A percentile compares a stretch with the other conserved stretches of the same genome.
phyloP scores from a whole-genome alignment of 1,139 yeast species.

The Candida glucosophila region DNA sequence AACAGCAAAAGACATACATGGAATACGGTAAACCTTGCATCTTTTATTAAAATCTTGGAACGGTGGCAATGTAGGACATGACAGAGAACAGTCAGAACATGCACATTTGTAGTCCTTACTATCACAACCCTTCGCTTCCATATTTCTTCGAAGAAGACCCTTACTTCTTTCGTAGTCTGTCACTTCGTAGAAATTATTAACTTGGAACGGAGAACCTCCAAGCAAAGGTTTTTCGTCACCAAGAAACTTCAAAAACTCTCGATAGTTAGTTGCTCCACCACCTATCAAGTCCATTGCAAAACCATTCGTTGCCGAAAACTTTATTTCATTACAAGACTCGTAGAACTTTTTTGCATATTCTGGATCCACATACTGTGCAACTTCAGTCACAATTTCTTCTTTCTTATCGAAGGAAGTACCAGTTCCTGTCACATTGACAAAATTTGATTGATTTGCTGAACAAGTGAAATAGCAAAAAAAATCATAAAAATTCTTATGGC shows the following conservation, averaged over 20 bases:
- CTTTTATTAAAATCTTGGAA: constrained; percentile 22
- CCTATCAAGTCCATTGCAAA: constrained; percentile 96
- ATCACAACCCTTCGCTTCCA: constrained; percentile 46
- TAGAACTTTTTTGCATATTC: constrained; percentile 56
- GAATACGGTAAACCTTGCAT: constrained; percentile 56
- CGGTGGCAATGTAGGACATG: constrained; percentile 63
- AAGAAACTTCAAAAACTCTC: constrained; percentile 70
- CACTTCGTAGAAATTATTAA: constrained; percentile 54
- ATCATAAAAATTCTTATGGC: constrained; percentile 75
- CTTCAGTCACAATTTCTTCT: constrained; percentile 62
- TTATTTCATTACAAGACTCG: constrained; percentile 82
- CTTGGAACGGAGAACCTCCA: constrained; percentile 95
- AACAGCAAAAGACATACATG: constrained; percentile 66
- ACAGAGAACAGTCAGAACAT: constrained; percentile 77
- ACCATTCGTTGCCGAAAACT: constrained; percentile 92
- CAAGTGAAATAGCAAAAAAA: constrained; percentile 88
- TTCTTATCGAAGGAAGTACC: constrained; percentile 44
- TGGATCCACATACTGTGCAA: constrained; percentile 55
- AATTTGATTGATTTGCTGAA: constrained; percentile 72
- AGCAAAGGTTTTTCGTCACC: constrained; percentile 91
- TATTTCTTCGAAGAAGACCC: constrained; percentile 17
- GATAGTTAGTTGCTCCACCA: constrained; percentile 79
- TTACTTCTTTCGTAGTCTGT: constrained; percentile 11
- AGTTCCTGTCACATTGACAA: constrained; percentile 57
- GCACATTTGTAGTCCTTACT: constrained; percentile 69